Evolutionary conservation across 306 rosid genomes (phyloP), one percentile per base, ranked within the genome.

Genomic region (Cotoneaster glaucophyllus): DNA sequence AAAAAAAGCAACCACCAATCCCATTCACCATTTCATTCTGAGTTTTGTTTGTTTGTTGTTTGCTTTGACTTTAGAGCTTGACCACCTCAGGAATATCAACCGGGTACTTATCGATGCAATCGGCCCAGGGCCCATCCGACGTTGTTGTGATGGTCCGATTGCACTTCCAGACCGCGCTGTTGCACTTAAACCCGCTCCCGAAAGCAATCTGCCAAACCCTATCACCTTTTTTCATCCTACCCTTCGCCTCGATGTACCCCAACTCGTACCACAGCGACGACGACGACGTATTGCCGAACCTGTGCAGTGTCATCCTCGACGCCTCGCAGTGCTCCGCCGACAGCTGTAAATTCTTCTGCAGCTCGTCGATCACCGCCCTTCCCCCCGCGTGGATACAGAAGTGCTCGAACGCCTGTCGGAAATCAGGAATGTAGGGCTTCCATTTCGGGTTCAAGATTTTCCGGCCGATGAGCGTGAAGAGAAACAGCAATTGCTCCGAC

Each of bases 341-440:
- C 1, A 95, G 90, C 85, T 95, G 99, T 2, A 95, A 89, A 14
- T 92, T 95, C 91, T 90, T 95, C 87, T 95, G 99, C 45, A 95
- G 57, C 74, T 95, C 99, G 11, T 95, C 99, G 50, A 95, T 95
- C 26, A 95, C 99, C 0, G 98, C 98, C 18, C 98, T 81, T 0
- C 98, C 98, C 0, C 98, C 98, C 0, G 98, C 98, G 71, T 95
- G 99, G 73, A 95, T 95, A 59, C 99, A 95, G 73, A 95, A 95
- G 53, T 95, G 98, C 78, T 95, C 98, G 48, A 95, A 95, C 1
- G 98, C 98, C 74, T 89, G 96, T 74, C 88, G 89, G 80, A 92
- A 95, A 71, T 95, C 99, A 0, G 99, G 99, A 15, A 95, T 95
- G 58, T 95, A 95, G 1, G 99, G 97, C 76, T 92, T 95, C 99